Evolutionary conservation across 805 yeast genomes (phyloP), one percentile per base, ranked within the genome.

Genomic region (Ogataea nakhonphanomensis): DNA sequence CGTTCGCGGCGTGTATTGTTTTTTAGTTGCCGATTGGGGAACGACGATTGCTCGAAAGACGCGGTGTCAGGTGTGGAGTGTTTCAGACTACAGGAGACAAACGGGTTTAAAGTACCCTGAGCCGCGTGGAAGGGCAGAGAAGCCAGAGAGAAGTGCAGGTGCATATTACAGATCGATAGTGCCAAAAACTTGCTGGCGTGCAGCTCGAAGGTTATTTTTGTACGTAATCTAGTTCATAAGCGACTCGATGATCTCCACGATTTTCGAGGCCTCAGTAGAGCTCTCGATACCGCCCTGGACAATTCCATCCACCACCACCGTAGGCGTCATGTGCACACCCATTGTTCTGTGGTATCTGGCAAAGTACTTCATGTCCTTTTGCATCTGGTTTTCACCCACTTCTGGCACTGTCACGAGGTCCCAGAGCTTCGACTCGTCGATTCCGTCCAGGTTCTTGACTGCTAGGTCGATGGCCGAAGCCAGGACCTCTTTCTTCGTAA

Each of bases 271-370:
- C 5, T 75, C 65, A 36, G 79, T 74, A 7, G 88, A 77, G 30
- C 88, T 78, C 51, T 81, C 84, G 53, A 87, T 71, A 6, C 68
- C 51, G 25, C 68, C 66, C 47, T 73, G 74, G 15, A 70, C 69
- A 35, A 83, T 75, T 1, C 95, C 95, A 58, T 86, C 75, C 28
- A 87, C 65, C 14, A 74, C 60, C 10, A 85, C 84, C 4, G 93
- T 81, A 14, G 96, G 96, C 3, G 93, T 84, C n/a, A 84, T 81
- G 57, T 88, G 95, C 27, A 84, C 76, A 31, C 91, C 88, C 30
- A 80, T 75, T 43, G 85, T 86, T 57, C 96, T 74, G 38, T 78
- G 79, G 56, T 77, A 78, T 58, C 79, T 73, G 13, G 89, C 73
- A 56, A 84, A 86, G 53, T 81, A 81, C 64, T 86, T 88, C 46